Evolutionary conservation across 352 stramenopile genomes (phyloP).

Genomic region (Phytopythium litorale): DNA sequence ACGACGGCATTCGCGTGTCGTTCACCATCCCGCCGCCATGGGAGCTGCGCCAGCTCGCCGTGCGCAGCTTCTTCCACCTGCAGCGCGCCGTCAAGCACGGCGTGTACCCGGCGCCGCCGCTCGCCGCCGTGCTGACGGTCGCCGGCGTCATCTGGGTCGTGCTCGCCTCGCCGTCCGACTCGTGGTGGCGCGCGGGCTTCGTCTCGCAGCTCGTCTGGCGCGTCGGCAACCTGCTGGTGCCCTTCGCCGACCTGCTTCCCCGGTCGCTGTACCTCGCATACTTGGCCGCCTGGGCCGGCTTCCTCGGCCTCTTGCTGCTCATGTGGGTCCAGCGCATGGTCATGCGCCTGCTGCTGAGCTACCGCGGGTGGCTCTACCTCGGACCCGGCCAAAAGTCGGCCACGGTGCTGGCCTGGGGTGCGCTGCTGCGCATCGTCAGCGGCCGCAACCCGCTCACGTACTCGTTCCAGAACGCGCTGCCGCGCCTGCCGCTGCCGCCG

Average conservation of each 20-base stretch:
- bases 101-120: constrained; percentile 75
- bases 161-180: constrained; percentile 57
- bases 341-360: constrained; percentile 80
- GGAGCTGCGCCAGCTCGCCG: constrained; percentile 53
- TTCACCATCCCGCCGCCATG: constrained; percentile 83
- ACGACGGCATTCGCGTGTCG: constrained; percentile 78
- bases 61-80: constrained; percentile 70
- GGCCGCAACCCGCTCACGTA: constrained; percentile 85
- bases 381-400: constrained; percentile 62
- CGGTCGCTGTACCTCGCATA: constrained; percentile 80
- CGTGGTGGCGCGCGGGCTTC: constrained; percentile 77
- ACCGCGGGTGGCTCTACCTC: constrained; percentile 87
- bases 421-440: constrained; percentile 77
- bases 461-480: constrained; percentile 90
- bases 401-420: constrained; percentile 66
- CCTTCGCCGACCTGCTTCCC: constrained; percentile 58
- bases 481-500: constrained; percentile 89
- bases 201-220: constrained; percentile 79
- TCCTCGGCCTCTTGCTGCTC: constrained; percentile 78
- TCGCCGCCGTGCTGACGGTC: constrained; percentile 55
- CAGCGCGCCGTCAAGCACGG: constrained; percentile 60
- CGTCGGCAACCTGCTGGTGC: constrained; percentile 75
- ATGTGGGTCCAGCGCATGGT: constrained; percentile 84
- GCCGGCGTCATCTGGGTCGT: constrained; percentile 61
- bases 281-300: constrained; percentile 73